These are phyloP conservation scores for Alternaria tenuissima DNA, from an alignment of 2,329 filamentous ascomycete species.

Conservation along the genomic window DNA sequence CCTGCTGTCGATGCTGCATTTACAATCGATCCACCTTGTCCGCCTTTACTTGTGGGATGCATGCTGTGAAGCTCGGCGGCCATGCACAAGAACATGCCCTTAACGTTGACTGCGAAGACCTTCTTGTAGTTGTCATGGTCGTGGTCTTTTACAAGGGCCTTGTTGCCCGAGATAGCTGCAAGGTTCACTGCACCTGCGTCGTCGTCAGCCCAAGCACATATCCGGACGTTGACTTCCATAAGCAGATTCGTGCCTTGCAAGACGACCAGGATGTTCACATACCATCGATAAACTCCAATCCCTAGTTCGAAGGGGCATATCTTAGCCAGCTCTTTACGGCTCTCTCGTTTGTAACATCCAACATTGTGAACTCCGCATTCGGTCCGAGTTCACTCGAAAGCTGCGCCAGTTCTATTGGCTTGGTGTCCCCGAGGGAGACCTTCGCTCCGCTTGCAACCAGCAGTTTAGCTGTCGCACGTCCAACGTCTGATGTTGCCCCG, in stretches of 20 bases:
- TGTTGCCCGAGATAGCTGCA: constrained; percentile 54
- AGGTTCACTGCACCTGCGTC: constrained; percentile 12
- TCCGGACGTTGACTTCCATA: constrained; percentile 9
- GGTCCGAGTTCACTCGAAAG: constrained; percentile 18
- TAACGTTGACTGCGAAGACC: constrained; percentile 47
- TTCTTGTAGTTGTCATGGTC: constrained; percentile 45
- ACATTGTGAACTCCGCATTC: constrained; percentile 10
- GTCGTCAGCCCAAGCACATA: not conserved
- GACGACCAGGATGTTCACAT: not conserved
- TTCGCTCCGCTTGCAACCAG: constrained; percentile 9
- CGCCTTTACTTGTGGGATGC: constrained; percentile 19
- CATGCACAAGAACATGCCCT: constrained; percentile 45
- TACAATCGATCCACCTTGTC: constrained; percentile 40
- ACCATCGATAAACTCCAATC: constrained; percentile 34
- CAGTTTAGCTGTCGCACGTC: constrained; percentile 15
- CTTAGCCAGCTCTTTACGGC: constrained; percentile 33
- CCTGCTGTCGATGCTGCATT: constrained; percentile 61
- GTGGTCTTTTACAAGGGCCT: constrained; percentile 32
- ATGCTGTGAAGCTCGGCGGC: constrained; percentile 52
- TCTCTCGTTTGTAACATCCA: constrained; percentile 47
- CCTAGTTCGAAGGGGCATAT: not conserved
- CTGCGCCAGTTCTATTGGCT: constrained; percentile 20
- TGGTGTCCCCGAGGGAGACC: constrained; percentile 18
- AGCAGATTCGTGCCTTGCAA: not conserved
- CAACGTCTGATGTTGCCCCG: constrained; percentile 24